A percentile compares a stretch with the other conserved stretches of the same genome.
Conservation (phyloP, 2,329 filamentous ascomycete species). For the Drechslerella coelobrocha region DNA sequence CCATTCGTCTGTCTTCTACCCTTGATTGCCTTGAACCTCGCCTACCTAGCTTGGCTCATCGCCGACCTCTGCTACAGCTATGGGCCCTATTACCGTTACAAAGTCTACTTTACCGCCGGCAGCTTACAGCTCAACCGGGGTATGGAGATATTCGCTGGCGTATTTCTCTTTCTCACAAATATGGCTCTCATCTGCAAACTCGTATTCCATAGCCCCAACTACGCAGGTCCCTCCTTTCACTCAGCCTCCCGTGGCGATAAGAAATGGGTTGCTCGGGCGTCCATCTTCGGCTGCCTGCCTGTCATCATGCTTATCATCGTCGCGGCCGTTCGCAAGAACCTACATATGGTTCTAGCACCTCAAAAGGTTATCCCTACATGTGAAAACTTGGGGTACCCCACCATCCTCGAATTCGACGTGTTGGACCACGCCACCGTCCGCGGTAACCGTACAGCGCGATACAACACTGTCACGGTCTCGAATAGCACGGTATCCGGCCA, state of each 20-base stretch:
- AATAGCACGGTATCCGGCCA: conserved; percentile 19
- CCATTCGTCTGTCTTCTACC: conserved; percentile 30
- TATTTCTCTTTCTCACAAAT: conserved; percentile 46
- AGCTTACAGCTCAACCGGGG: conserved; percentile 34
- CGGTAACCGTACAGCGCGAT: conserved; percentile 25
- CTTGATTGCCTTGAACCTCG: conserved; percentile 35
- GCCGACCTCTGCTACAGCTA: conserved; percentile 46
- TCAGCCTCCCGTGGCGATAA: conserved; percentile 43
- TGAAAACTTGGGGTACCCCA: conserved; percentile 35
- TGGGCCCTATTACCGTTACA: conserved; percentile 43
- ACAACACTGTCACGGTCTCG: conserved; percentile 29
- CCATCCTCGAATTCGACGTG: conserved; percentile 37
- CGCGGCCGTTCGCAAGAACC: conserved; percentile 31
- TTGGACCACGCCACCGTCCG: conserved; percentile 34
- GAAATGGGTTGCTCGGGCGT: conserved; percentile 43
- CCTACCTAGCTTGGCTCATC: conserved; percentile 43
- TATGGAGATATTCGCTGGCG: conserved; percentile 47
- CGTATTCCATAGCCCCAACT: conserved; percentile 36
- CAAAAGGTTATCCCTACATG: conserved; percentile 27
- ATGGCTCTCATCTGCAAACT: conserved; percentile 46
- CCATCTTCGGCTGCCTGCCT: conserved; percentile 34
- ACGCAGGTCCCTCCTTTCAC: conserved; percentile 34
- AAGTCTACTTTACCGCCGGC: conserved; percentile 32
- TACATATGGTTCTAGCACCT: conserved; percentile 2
- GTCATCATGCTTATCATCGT: conserved; percentile 47